These are phyloP conservation scores for Fusarium sp. DNA, from an alignment of 2,329 filamentous ascomycete genomes.

Conservation along the genomic window DNA sequence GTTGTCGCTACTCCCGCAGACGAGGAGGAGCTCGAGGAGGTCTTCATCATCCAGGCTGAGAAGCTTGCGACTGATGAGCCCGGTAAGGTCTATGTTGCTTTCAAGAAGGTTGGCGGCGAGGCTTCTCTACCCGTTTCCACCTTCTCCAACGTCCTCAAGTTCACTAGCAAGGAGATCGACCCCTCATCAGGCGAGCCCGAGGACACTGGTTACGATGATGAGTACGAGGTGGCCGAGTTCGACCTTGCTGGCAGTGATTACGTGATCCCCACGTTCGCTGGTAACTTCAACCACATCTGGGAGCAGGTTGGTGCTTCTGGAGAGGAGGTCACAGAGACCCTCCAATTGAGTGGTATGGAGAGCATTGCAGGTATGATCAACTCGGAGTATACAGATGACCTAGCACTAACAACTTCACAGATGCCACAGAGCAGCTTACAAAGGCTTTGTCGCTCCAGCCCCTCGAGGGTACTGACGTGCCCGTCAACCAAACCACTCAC, in stretches of 20 bases:
- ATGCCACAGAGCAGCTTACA: conserved; percentile 91
- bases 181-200: conserved; percentile 94
- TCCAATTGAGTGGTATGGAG: conserved; percentile 89
- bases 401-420: conserved; percentile 59
- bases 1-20: conserved; percentile 83
- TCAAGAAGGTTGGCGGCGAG: conserved; percentile 84
- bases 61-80: conserved; percentile 86
- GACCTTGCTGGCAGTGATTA: conserved; percentile 94
- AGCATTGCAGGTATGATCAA: conserved; percentile 83
- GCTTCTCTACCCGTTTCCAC: conserved; percentile 80
- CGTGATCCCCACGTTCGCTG: conserved; percentile 90
- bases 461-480: conserved; percentile 92
- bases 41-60: conserved; percentile 92
- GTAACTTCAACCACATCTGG: conserved; percentile 96
- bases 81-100: conserved; percentile 94
- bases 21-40: conserved; percentile 86
- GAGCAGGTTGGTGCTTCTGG: conserved; percentile 90
- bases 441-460: conserved; percentile 91
- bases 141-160: conserved; percentile 94
- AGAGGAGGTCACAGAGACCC: conserved; percentile 90
- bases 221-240: conserved; percentile 96
- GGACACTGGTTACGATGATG: conserved; percentile 92
- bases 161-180: conserved; percentile 98
- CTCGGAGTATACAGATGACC: no score
- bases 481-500: conserved; percentile 88